Conservation (phyloP, 352 stramenopile genomes). For the Elongisporangium senticosum region DNA sequence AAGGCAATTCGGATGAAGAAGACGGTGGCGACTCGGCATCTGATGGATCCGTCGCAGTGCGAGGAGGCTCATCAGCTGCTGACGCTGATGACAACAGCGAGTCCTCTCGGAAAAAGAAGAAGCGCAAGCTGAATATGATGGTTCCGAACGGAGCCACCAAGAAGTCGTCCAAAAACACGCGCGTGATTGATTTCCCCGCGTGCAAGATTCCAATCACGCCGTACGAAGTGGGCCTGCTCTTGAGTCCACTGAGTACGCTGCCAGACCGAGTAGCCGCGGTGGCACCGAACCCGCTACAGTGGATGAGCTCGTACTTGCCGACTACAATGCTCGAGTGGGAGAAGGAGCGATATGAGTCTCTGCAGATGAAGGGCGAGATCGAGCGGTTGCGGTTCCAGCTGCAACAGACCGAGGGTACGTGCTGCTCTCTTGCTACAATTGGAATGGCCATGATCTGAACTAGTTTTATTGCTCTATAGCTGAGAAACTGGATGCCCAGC, state of each 20-base stretch:
- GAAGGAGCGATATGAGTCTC: conserved; percentile 56
- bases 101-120: conserved; percentile 29
- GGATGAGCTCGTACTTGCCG: conserved; percentile 63
- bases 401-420: conserved; percentile 57
- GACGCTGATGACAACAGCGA: conserved; percentile 1
- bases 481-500: conserved; percentile 68
- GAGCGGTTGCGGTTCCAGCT: conserved; percentile 70
- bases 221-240: conserved; percentile 53
- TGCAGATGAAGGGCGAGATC: conserved; percentile 80
- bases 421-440: not conserved
- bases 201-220: conserved; percentile 56
- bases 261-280: conserved; percentile 62
- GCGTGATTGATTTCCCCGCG: conserved; percentile 66
- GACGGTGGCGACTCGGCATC: conserved; percentile 12
- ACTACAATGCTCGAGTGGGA: conserved; percentile 76
- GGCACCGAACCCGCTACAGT: conserved; percentile 59
- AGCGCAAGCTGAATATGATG: conserved; percentile 58
- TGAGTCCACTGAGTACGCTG: conserved; percentile 68
- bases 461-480: conserved; percentile 19
- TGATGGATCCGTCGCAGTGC: not conserved
- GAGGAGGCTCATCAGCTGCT: not conserved
- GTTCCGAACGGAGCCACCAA: conserved; percentile 13
- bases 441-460: not conserved
- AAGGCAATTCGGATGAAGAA: conserved; percentile 20
- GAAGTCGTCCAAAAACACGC: conserved; percentile 43